Evolutionary conservation across 306 rosid species (phyloP).

Genomic region (Trifolium subterraneum): DNA sequence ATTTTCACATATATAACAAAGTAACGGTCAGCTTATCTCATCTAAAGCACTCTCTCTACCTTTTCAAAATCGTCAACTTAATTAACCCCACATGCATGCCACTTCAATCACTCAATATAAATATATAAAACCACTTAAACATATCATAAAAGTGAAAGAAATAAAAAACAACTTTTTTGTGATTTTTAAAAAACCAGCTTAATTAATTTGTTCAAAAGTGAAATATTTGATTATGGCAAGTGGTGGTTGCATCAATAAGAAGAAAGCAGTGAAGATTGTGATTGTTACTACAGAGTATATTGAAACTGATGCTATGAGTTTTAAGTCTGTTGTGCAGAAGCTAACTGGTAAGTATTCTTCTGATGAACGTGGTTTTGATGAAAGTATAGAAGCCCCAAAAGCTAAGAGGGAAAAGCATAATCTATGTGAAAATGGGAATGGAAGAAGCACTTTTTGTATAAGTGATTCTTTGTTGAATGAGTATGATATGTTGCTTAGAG

Average conservation of each 20-base stretch:
- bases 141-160: neutral
- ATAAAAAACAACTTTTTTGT: neutral
- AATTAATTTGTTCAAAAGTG: neutral
- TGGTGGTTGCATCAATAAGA: neutral
- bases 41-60: neutral
- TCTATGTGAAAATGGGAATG: neutral
- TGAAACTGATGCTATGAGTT: constrained; percentile 71
- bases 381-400: neutral
- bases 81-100: neutral
- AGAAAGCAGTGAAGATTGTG: constrained; percentile 59
- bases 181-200: neutral
- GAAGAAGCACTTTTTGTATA: constrained; percentile 41
- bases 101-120: neutral
- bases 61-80: neutral
- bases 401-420: neutral
- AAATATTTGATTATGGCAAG: neutral
- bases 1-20: neutral
- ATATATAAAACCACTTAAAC: neutral
- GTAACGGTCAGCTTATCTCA: neutral
- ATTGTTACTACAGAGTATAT: constrained; percentile 73
- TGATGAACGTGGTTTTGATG: neutral
- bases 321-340: constrained; percentile 76
- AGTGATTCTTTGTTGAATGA: constrained; percentile 71
- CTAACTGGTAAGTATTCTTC: constrained; percentile 69
- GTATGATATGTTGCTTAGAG: constrained; percentile 58